These are phyloP conservation scores for Entoloma clypeatum DNA, from an alignment of 1,284 basidiomycete genomes.

Conservation along the genomic window DNA sequence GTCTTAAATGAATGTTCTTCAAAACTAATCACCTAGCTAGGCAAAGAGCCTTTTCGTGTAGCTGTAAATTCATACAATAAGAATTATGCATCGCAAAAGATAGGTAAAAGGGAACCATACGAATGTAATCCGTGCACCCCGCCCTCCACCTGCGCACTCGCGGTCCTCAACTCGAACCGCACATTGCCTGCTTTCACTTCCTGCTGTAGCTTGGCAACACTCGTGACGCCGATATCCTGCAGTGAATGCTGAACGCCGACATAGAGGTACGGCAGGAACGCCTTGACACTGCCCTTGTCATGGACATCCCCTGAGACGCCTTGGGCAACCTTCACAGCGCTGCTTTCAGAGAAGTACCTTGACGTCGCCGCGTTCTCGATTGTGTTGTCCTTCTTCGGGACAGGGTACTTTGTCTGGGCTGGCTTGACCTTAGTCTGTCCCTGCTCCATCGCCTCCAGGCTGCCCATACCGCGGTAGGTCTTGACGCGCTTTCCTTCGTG, in stretches of 20 bases:
- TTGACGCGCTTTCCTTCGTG: constrained; percentile 99
- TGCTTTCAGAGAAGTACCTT: constrained; percentile 95
- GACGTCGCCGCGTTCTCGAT: constrained; percentile 95
- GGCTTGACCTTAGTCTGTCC: constrained; percentile 51
- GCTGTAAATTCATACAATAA: constrained; percentile 16
- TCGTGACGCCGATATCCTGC: constrained; percentile 88
- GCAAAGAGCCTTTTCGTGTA: constrained; percentile 39
- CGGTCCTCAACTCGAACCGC: constrained; percentile 92
- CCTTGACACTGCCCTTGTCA: constrained; percentile 93
- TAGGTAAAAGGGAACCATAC: constrained; percentile 37
- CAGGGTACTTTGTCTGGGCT: constrained; percentile 43
- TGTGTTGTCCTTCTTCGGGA: constrained; percentile 43
- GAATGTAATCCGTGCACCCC: constrained; percentile 93
- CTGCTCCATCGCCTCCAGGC: constrained; percentile 94
- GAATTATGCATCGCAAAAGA: neutral
- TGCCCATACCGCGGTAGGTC: constrained; percentile 98
- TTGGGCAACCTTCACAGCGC: constrained; percentile 95
- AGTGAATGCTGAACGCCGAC: constrained; percentile 94
- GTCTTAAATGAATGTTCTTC: too few relatives aligned
- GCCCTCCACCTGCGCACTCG: constrained; percentile 94
- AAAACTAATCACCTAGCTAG: constrained; percentile 8
- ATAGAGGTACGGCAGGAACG: constrained; percentile 90
- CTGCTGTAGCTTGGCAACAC: constrained; percentile 54
- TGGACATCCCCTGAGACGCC: constrained; percentile 96
- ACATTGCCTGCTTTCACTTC: constrained; percentile 68